Evolutionary conservation across 345 rosid genomes (phyloP), one percentile per base, ranked within the genome.

Genomic region (Eucalyptus sp.): DNA sequence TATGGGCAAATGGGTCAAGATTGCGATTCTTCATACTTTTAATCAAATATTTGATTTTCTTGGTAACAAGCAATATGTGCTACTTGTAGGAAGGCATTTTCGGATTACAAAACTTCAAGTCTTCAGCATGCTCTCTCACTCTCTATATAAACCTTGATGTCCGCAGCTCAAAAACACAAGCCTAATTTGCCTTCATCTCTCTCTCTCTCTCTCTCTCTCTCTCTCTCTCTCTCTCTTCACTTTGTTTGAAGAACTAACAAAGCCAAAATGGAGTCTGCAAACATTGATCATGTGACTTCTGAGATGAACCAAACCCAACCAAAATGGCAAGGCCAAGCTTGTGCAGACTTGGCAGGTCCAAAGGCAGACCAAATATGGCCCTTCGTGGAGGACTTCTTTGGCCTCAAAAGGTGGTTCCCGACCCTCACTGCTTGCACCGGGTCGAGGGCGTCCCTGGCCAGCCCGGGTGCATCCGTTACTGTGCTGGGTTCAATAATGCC

Each of bases 331-430:
- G 95, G 95, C 87, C 92, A 76, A 89, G 93, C 93, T 4, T 7
- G 71, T 54, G 92, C 87, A 60, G 88, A 89, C 60, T 64, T 94
- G 81, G 11, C n/a, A 86, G 91, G 89, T 8, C 31, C 89, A 24
- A 91, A 86, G 49, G 90, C 94, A 68, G 92, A 94, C 11, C 95
- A 92, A 79, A 85, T 93, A 16, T 93, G 95, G 94, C 94, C 91
- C 5, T 87, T 95, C 86, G 66, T 95, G 29, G 91, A 90, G 56
- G 95, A 95, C 86, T 93, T 95, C 91, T 91, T 88, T 16, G 94
- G 95, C 64, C 89, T 95, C 48, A 14, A 90, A 91, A 95, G 93
- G 87, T 93, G 94, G 95, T 92, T 93, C 50, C 95, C 96, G 25
- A 92, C 93, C 43, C 90, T 92, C 9, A 43, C 91, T 48, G 92